A percentile compares a stretch with the other conserved stretches of the same genome.
These are phyloP conservation scores for Backusella circina DNA, from an alignment of 192 early-diverging fungal genomes.

Conservation along the genomic window DNA sequence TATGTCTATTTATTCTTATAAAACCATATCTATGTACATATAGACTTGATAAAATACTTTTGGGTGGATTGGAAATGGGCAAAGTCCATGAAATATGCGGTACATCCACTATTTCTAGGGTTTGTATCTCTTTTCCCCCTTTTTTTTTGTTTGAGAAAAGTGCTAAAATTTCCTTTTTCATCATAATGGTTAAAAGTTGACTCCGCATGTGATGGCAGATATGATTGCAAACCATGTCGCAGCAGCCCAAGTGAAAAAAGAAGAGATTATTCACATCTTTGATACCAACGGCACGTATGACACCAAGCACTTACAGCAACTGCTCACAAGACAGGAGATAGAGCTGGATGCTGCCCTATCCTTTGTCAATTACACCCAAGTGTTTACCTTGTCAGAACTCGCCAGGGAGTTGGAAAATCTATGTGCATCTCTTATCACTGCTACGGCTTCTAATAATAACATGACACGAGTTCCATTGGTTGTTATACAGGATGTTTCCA, in stretches of 20 bases:
- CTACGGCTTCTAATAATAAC: background rate
- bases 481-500: background rate
- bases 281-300: background rate
- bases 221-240: background rate
- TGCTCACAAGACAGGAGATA: background rate
- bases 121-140: background rate
- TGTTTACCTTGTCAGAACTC: background rate
- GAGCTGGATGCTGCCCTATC: background rate
- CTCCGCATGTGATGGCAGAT: background rate
- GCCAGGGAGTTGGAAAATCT: background rate
- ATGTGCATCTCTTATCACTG: background rate
- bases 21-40: too few relatives aligned
- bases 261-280: background rate
- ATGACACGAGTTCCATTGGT: background rate
- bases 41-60: background rate
- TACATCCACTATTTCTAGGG: background rate
- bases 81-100: background rate
- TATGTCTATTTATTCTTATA: background rate
- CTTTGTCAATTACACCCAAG: background rate
- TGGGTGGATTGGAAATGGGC: background rate
- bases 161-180: background rate
- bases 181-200: background rate
- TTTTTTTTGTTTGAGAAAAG: background rate
- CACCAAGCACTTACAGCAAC: background rate
- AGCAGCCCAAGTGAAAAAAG: background rate